A percentile compares a stretch with the other conserved stretches of the same genome.
phyloP scores from a whole-genome alignment of 2,329 filamentous ascomycete species.

The Biscogniauxia mediterranea region DNA sequence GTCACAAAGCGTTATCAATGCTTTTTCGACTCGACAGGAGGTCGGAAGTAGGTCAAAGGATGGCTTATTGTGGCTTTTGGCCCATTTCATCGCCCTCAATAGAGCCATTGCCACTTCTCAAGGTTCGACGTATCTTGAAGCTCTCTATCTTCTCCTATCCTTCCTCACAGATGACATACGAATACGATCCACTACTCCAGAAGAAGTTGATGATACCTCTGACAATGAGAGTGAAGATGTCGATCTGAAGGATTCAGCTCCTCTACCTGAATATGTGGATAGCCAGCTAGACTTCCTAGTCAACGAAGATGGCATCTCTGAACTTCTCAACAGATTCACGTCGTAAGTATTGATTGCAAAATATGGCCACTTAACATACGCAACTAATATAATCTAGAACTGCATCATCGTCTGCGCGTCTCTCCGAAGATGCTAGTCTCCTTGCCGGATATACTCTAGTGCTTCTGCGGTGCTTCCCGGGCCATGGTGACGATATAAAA shows the following conservation, averaged over 20 bases:
- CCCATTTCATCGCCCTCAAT: conserved; percentile 63
- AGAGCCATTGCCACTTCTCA: conserved; percentile 31
- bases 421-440: conserved; percentile 63
- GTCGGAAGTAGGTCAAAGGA: conserved; percentile 33
- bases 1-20: conserved; percentile 40
- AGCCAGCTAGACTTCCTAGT: conserved; percentile 69
- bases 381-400: conserved; percentile 29
- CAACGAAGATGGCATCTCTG: conserved; percentile 71
- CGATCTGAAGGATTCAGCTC: conserved; percentile 27
- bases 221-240: conserved; percentile 43
- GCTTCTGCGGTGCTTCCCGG: conserved; percentile 80
- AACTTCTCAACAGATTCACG: conserved; percentile 48
- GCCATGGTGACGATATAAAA: conserved; percentile 79
- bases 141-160: conserved; percentile 54
- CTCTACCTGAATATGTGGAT: conserved; percentile 57
- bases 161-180: conserved; percentile 51
- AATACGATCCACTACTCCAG: conserved; percentile 33
- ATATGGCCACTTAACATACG: conserved; percentile 2
- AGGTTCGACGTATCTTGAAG: conserved; percentile 42
- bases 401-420: conserved; percentile 32
- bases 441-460: conserved; percentile 86
- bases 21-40: conserved; percentile 29
- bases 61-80: conserved; percentile 61
- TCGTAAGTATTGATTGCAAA: conserved; percentile 30
- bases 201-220: conserved; percentile 31